Evolutionary conservation across 75 land plant genomes (phyloP), one percentile per base, ranked within the genome.

Genomic region (Cupressus sempervirens): DNA sequence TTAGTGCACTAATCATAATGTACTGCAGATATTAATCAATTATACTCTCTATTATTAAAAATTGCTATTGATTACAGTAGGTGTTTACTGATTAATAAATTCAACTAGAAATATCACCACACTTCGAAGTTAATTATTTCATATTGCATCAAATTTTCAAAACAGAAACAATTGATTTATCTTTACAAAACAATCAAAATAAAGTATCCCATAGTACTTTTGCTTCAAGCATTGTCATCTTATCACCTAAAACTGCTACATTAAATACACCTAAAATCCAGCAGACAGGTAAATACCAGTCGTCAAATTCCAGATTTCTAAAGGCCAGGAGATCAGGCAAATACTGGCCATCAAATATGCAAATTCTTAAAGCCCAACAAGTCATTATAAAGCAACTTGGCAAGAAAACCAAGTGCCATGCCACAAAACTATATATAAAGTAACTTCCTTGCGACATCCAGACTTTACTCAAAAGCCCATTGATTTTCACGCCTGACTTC

Each of bases 381-480:
- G 35, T 32, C 13, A 32, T 72, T 32, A 72, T 10, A 32, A 30
- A 72, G 74, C 12, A 32, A 10, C 74, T 32, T 30, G 74, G 74
- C 3, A 72, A 72, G 9, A 72, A 65, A 72, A 72, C 35, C 74
- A 72, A 32, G 74, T 32, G 3, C 74, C 35, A 72, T 72, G 74
- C 14, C 35, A 72, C 35, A 72, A 72, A 72, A 30, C 30, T 72
- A 72, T 72, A 72, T 32, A 72, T 72, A 30, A 32, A 32, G 74
- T 72, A 72, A 5, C 9, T 9, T 72, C 74, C 74, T 72, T 32
- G 35, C 13, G 11, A 30, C 34, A 30, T 70, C 34, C 30, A 29
- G 3, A 9, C n/a, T n/a, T 88, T 76, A 90, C 84, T 90, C 91
- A 83, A 90, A 90, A 5, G 92, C 93, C 92, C 92, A 92, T 84